Base-by-base conservation (phyloP, 164 flowering plant genomes). In the Magnolia kwangsiensis region DNA sequence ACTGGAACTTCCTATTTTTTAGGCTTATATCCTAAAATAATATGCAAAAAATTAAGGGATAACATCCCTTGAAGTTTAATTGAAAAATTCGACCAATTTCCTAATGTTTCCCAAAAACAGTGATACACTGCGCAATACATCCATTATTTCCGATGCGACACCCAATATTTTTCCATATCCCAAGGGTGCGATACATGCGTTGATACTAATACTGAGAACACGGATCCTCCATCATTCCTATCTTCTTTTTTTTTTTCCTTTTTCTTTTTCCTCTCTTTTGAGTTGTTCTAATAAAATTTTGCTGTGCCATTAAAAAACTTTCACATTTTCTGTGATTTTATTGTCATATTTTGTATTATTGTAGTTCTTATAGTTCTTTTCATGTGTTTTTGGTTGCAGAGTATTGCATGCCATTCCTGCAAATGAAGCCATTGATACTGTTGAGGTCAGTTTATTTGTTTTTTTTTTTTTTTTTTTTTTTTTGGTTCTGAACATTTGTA, bases 351-450 rank as follows among this genome's bases (percentile, higher is more conserved):
- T 11, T 67, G 23, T 7, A 50, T n/a, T 50, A 29, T 73, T 73
- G 31, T 18, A 58, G 23, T 18, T 45, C 59, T 72, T 23, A 20
- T 24, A 58, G 23, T 18, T 45, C 59, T 72, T 23, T 9, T 24
- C 14, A 18, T 72, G 4, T 2, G 18, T 29, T 8, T 27, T 21
- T 13, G 66, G 13, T 73, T 84, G 82, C 92, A 96, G 98, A 80
- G 98, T 96, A 72, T 84, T 94, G 69, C 92, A 89, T 85, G 88
- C 99, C 51, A 94, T 96, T 79, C 99, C 99, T 81, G 81, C 99
- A 75, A 87, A 91, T 83, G 97, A 96, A 87, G 98, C 97, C 50
- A 91, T 96, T 76, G 96, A 96, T 76, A 94, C 97, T 64, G 99
- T 96, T 76, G 99, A 96, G 97, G 99, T 94, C 55, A 83, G 94